Conservation (phyloP, 2,329 filamentous ascomycete genomes). For the Harringtonia lauricola region DNA sequence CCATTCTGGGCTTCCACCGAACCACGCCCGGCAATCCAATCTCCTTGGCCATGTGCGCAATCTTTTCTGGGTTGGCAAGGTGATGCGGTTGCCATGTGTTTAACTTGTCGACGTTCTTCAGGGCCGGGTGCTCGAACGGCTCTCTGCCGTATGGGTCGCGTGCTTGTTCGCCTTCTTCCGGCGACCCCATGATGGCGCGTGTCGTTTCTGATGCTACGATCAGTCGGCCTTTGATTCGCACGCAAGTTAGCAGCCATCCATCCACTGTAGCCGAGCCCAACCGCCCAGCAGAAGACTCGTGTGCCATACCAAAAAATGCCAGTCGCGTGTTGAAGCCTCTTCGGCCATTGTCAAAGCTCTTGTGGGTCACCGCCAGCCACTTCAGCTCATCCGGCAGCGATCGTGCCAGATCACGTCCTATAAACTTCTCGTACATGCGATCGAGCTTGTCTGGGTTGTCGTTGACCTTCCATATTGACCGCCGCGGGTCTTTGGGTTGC, state of each 20-base stretch:
- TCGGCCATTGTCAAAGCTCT: slow-evolving; percentile 92
- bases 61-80: slow-evolving; percentile 50
- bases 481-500: slow-evolving; percentile 40
- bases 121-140: slow-evolving; percentile 59
- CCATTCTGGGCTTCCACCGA: slow-evolving; percentile 73
- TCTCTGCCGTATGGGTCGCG: slow-evolving; percentile 35
- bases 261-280: background rate
- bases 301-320: slow-evolving; percentile 65
- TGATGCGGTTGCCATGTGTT: slow-evolving; percentile 46
- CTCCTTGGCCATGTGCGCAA: slow-evolving; percentile 56
- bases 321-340: slow-evolving; percentile 91
- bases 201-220: slow-evolving; percentile 17
- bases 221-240: slow-evolving; percentile 13
- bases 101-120: slow-evolving; percentile 66
- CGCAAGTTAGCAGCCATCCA: background rate
- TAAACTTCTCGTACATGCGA: slow-evolving; percentile 62
- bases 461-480: slow-evolving; percentile 58
- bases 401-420: slow-evolving; percentile 62
- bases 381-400: slow-evolving; percentile 84
- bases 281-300: background rate
- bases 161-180: background rate
- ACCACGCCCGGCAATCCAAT: slow-evolving; percentile 66
- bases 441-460: slow-evolving; percentile 63
- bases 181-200: slow-evolving; percentile 15
- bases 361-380: slow-evolving; percentile 94